Base-by-base conservation (phyloP, 768 basidiomycete genomes). In the Naganishia antarctica region DNA sequence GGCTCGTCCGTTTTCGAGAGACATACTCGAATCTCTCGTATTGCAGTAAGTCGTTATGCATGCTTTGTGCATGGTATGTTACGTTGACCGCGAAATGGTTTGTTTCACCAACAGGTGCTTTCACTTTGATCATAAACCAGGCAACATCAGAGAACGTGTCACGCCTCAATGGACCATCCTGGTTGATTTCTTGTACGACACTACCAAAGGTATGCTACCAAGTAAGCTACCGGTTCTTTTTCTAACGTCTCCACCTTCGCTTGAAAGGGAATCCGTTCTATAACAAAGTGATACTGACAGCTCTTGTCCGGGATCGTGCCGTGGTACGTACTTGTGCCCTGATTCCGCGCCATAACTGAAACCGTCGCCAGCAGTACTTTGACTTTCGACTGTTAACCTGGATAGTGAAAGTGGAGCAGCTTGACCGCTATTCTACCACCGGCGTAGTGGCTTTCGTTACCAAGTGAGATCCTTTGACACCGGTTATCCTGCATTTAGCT, bases 151-250 rank as follows among this genome's bases (percentile, higher is more conserved):
- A 18, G 53, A 57, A 41, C 53, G 53, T 23, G 31, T 41, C 23
- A 57, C 53, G 26, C 34, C 53, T 25, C 53, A 57, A 13, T 57
- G 53, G 53, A 57, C 18, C 5, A 63, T 53, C 8, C 50, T 74
- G 32, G 64, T 46, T 0, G 34, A 46, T 18, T 68, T 72, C 21
- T 49, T 74, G 0, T 63, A 60, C 47, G 64, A 65, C 6, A 65
- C 72, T 28, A 72, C 73, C 1, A 45, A 48, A 32, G 73, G 72
- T 25, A 64, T 43, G 61, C 31, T 4, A 4, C n/a, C n/a, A n/a
- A n/a, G n/a, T n/a, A n/a, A n/a, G n/a, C n/a, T n/a, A n/a, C n/a
- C n/a, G n/a, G n/a, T n/a, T n/a, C n/a, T n/a, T n/a, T n/a, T n/a
- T n/a, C n/a, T n/a, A n/a, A n/a, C n/a, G n/a, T n/a, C n/a, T n/a